A percentile compares a stretch with the other conserved stretches of the same genome.
Conservation (phyloP, 2,329 filamentous ascomycete genomes). For the Alternaria sp. region DNA sequence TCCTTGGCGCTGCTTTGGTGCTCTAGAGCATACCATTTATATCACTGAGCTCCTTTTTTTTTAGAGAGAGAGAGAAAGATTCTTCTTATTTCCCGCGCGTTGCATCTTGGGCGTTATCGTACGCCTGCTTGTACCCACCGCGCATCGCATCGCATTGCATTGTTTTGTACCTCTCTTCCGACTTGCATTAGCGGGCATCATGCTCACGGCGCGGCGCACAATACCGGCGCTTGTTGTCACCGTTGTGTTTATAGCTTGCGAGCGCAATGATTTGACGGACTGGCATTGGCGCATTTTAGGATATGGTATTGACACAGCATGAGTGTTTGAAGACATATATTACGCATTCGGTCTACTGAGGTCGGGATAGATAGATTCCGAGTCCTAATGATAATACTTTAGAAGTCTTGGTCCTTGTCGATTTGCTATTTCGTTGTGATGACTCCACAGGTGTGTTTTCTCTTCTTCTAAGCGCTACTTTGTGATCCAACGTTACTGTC, state of each 20-base stretch:
- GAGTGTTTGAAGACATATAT: constrained; percentile 5
- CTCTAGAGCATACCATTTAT: constrained; percentile 11
- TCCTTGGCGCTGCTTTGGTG: constrained; percentile 25
- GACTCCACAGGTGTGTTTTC: not conserved
- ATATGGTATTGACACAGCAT: constrained; percentile 1
- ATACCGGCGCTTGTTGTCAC: not conserved
- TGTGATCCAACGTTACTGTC: no score
- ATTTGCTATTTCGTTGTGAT: not conserved
- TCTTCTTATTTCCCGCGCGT: not conserved
- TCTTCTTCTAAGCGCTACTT: not conserved
- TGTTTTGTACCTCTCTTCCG: constrained; percentile 4
- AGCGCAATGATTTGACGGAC: not conserved
- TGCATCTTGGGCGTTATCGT: constrained; percentile 5
- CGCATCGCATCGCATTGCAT: constrained; percentile 5
- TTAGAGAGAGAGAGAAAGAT: no score
- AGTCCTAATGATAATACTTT: constrained; percentile 16
- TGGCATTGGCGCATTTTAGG: not conserved
- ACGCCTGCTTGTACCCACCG: not conserved
- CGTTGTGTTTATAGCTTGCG: not conserved
- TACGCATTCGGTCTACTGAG: not conserved
- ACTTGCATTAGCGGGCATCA: constrained; percentile 10
- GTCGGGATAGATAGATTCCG: not conserved
- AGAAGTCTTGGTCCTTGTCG: not conserved
- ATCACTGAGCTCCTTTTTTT: not conserved
- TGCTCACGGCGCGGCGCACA: not conserved